phyloP scores from a whole-genome alignment of 2,329 filamentous ascomycete species.

The Hirsutella rhossiliensis region DNA sequence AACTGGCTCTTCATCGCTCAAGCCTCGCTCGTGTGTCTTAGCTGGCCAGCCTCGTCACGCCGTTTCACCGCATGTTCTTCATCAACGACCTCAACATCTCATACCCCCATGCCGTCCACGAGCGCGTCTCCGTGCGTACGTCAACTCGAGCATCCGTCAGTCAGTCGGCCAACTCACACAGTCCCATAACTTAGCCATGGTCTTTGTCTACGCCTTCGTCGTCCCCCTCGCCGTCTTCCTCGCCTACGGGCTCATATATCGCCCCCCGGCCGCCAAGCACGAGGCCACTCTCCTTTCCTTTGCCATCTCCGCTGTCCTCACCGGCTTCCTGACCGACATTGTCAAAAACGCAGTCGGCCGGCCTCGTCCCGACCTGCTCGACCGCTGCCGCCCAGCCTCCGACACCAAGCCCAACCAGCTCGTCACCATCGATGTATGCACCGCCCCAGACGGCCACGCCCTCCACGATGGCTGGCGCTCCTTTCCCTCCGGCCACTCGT shows the following conservation, averaged over 20 bases:
- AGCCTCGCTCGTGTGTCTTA: conserved; percentile 2
- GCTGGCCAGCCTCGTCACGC: conserved; percentile 41
- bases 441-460: conserved; percentile 52
- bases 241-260: conserved; percentile 48
- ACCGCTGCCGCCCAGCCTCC: conserved; percentile 63
- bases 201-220: conserved; percentile 67
- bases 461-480: conserved; percentile 77
- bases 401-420: conserved; percentile 37
- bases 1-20: neutral
- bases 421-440: conserved; percentile 60
- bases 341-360: conserved; percentile 82
- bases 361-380: conserved; percentile 50
- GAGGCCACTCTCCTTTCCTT: conserved; percentile 80
- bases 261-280: conserved; percentile 61
- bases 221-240: conserved; percentile 58
- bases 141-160: too few relatives aligned
- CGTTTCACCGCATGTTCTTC: conserved; percentile 91
- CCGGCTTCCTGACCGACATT: conserved; percentile 75
- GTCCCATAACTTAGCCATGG: conserved; percentile 39
- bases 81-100: conserved; percentile 75
- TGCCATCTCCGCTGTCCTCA: conserved; percentile 62
- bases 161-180: neutral
- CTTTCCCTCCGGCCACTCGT: conserved; percentile 71
- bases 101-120: conserved; percentile 73
- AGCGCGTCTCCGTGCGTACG: conserved; percentile 71